These are phyloP conservation scores for Phytophthora kernoviae DNA, from an alignment of 352 stramenopile genomes.

Conservation along the genomic window DNA sequence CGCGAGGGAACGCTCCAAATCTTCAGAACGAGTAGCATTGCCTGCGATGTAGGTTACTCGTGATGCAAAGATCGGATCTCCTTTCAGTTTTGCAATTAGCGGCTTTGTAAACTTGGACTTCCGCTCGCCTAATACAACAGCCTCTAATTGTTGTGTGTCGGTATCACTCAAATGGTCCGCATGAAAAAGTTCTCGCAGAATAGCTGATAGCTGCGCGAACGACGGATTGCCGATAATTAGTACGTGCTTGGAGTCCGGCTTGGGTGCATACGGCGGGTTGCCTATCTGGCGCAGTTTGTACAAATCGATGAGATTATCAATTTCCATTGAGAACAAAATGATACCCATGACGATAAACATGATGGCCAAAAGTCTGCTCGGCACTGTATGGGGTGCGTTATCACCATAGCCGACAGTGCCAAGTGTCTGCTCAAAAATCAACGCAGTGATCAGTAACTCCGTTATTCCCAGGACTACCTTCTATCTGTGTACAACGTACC, in stretches of 20 bases:
- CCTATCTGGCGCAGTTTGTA: constrained; percentile 84
- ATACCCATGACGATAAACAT: constrained; percentile 91
- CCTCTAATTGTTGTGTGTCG: constrained; percentile 58
- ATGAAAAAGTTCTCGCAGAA: constrained; percentile 89
- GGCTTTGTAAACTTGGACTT: constrained; percentile 77
- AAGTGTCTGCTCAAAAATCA: constrained; percentile 57
- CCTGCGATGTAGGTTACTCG: constrained; percentile 85
- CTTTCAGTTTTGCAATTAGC: constrained; percentile 74
- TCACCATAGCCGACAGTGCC: constrained; percentile 90
- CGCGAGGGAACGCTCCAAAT: constrained; percentile 72
- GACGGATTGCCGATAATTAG: constrained; percentile 86
- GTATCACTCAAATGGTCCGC: constrained; percentile 67
- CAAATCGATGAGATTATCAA: constrained; percentile 87
- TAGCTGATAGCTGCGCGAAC: constrained; percentile 81
- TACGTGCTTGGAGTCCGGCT: constrained; percentile 70
- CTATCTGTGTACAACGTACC: constrained; percentile 37
- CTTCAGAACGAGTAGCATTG: constrained; percentile 64
- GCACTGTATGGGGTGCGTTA: constrained; percentile 81
- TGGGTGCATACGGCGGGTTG: constrained; percentile 77
- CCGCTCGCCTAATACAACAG: constrained; percentile 71
- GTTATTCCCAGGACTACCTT: neutral
- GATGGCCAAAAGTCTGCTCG: constrained; percentile 83
- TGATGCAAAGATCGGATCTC: constrained; percentile 78
- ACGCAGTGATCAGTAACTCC: constrained; percentile 7
- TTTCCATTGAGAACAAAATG: constrained; percentile 89